Conservation (phyloP, 768 basidiomycete genomes). For the Rubroboletus pulcherrimus region DNA sequence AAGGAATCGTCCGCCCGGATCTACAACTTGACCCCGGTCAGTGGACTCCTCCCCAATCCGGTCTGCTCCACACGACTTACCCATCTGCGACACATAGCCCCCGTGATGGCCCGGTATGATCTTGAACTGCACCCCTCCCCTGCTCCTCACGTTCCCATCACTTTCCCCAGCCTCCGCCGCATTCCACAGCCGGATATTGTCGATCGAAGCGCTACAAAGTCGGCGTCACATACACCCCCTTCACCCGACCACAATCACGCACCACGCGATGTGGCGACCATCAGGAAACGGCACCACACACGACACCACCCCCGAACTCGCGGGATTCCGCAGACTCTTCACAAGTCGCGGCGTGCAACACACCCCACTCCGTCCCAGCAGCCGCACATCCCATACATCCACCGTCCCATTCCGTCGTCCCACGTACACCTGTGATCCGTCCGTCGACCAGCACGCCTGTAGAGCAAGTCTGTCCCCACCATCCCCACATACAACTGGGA, state of each 20-base stretch:
- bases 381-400: constrained; percentile 93
- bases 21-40: constrained; percentile 59
- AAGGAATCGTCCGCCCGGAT: constrained; percentile 78
- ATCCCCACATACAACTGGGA: constrained; percentile 1
- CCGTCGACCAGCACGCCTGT: constrained; percentile 92
- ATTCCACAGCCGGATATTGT: constrained; percentile 94
- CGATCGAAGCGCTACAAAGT: constrained; percentile 71
- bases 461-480: constrained; percentile 5
- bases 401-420: constrained; percentile 88
- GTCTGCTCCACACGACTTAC: constrained; percentile 47
- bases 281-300: constrained; percentile 92
- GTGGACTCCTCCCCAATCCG: constrained; percentile 18
- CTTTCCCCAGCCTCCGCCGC: constrained; percentile 70
- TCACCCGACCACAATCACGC: constrained; percentile 27
- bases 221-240: constrained; percentile 14
- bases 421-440: constrained; percentile 85
- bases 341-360: constrained; percentile 68
- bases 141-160: constrained; percentile 58
- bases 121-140: constrained; percentile 81
- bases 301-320: constrained; percentile 87
- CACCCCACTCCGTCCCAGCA: constrained; percentile 61
- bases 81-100: constrained; percentile 87
- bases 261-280: constrained; percentile 89
- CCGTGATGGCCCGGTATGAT: constrained; percentile 96
- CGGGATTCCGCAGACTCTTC: constrained; percentile 81